These are phyloP conservation scores for Populus deltoides DNA, from an alignment of 345 rosid genomes.

Conservation along the genomic window DNA sequence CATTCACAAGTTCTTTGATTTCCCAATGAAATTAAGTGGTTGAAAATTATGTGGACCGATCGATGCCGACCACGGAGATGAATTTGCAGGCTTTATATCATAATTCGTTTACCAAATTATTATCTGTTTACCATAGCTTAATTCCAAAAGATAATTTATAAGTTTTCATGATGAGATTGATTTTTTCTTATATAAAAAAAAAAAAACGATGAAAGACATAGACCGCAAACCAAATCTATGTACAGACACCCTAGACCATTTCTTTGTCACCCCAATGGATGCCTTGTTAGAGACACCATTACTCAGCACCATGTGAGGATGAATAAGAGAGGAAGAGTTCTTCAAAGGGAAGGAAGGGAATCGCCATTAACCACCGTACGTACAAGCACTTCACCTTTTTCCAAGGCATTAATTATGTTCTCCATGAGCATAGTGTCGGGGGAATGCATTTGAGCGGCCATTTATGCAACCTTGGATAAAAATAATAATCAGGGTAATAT, in stretches of 20 bases:
- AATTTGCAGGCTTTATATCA: neutral
- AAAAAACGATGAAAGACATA: neutral
- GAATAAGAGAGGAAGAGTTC: constrained; percentile 8
- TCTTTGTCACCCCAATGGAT: constrained; percentile 2
- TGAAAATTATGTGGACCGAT: neutral
- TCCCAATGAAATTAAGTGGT: neutral
- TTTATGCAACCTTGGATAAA: constrained; percentile 1
- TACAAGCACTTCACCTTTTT: constrained; percentile 10
- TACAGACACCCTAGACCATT: constrained; percentile 41
- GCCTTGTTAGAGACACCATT: constrained; percentile 34
- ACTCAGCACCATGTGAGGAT: constrained; percentile 40
- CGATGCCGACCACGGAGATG: neutral
- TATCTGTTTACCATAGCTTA: neutral
- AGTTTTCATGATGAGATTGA: neutral
- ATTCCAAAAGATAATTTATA: neutral
- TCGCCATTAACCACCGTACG: neutral
- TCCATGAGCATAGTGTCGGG: constrained; percentile 14
- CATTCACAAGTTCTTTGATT: neutral
- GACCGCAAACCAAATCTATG: constrained; percentile 28
- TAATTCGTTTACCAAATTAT: neutral
- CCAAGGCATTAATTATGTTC: constrained; percentile 5
- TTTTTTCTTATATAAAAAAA: neutral
- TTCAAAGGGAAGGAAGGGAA: constrained; percentile 28
- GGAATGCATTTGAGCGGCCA: constrained; percentile 26
- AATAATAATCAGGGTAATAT: neutral